Conservation (phyloP, 2,329 filamentous ascomycete genomes). For the Sporothrix globosa region DNA sequence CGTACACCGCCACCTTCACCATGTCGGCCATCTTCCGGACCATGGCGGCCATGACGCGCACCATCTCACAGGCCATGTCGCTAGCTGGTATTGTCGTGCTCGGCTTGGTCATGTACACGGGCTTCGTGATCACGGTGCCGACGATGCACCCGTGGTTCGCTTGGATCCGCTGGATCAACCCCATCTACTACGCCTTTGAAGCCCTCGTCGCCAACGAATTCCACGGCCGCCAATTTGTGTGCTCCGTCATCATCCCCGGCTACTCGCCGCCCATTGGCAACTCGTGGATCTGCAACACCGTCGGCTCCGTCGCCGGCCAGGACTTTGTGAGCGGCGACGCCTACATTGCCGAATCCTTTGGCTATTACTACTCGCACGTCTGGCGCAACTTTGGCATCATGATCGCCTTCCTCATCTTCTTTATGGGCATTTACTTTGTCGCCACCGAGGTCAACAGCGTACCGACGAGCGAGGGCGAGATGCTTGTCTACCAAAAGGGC, state of each 20-base stretch:
- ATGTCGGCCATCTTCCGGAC: slow-evolving; percentile 88
- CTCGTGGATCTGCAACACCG: slow-evolving; percentile 60
- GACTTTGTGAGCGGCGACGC: slow-evolving; percentile 56
- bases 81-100: slow-evolving; percentile 64
- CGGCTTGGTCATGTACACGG: slow-evolving; percentile 69
- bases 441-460: slow-evolving; percentile 66
- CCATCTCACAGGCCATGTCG: slow-evolving; percentile 65
- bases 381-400: slow-evolving; percentile 76
- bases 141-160: slow-evolving; percentile 76
- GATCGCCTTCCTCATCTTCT: slow-evolving; percentile 64
- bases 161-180: slow-evolving; percentile 82
- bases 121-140: slow-evolving; percentile 62
- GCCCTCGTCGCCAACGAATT: slow-evolving; percentile 84
- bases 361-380: slow-evolving; percentile 60
- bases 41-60: slow-evolving; percentile 74
- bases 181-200: slow-evolving; percentile 79
- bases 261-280: slow-evolving; percentile 47
- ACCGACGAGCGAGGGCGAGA: slow-evolving; percentile 73
- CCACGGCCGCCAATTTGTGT: slow-evolving; percentile 58
- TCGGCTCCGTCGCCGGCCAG: slow-evolving; percentile 61
- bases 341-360: slow-evolving; percentile 49
- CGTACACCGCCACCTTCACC: slow-evolving; percentile 70
- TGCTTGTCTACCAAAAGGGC: slow-evolving; percentile 58
- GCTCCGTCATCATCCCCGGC: slow-evolving; percentile 52
- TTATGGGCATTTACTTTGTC: slow-evolving; percentile 62